Evolutionary conservation across 1,139 yeast species (phyloP), one percentile per base, ranked within the genome.

Genomic region (Schwanniomyces etchellsii): DNA sequence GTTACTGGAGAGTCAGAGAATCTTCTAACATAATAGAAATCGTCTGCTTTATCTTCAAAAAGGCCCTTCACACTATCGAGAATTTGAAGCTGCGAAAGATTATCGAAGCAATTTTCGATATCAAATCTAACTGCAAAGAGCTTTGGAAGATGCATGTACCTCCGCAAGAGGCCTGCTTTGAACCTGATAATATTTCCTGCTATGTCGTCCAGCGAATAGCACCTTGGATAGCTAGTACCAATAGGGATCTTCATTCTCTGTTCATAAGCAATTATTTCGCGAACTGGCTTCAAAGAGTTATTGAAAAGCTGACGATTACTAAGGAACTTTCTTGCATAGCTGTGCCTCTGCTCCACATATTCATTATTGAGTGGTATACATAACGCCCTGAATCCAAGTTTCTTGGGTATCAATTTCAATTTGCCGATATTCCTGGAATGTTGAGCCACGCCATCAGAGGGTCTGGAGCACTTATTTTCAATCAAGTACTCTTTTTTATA

Each of bases 91-190:
- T 74, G 74, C 5, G 86, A 80, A 13, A 89, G 62, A 3, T 79
- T 73, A 45, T 91, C 97, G 48, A 80, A 91, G 35, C 96, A 88
- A 11, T 79, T 70, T 34, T 70, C 68, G 47, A 85, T 77, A 49
- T 91, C 98, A 47, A 86, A 82, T 43, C 84, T 85, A 21, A 81
- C 61, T 25, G 74, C 70, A 45, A 61, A 72, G 1, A 81, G 44
- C 7, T 44, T 34, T 0, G 76, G 77, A 1, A 69, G 16, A n/a
- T n/a, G n/a, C n/a, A n/a, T n/a, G n/a, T n/a, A n/a, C 1, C 17
- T 24, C 5, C 42, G 37, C 2, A 31, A 11, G 1, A 65, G 33
- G 1, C 24, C 22, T 2, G 35, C 28, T 39, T 45, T 44, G 28
- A 40, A 51, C 1, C 33, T 20, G 7, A 35, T 33, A 4, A 57